Conservation (phyloP, 2,329 filamentous ascomycete genomes). For the Talaromyces sp. region DNA sequence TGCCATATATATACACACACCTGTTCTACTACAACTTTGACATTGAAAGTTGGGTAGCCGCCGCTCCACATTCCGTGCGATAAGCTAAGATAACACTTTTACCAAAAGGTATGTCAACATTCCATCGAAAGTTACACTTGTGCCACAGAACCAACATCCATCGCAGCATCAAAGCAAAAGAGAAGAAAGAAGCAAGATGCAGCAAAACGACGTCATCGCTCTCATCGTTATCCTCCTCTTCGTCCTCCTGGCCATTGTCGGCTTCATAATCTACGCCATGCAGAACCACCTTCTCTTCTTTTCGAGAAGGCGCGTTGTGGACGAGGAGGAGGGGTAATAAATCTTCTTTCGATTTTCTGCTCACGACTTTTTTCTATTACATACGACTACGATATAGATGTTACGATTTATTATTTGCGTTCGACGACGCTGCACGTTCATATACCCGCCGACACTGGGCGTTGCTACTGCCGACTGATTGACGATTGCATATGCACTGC, state of each 20-base stretch:
- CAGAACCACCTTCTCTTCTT: slow-evolving; percentile 31
- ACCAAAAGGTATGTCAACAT: slow-evolving; percentile 4
- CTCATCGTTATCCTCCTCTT: slow-evolving; percentile 51
- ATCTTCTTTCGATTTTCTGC: not conserved
- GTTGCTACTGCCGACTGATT: not conserved
- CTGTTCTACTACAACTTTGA: not conserved
- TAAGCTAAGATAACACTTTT: slow-evolving; percentile 18
- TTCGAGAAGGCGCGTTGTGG: slow-evolving; percentile 26
- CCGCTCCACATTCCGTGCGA: slow-evolving; percentile 7
- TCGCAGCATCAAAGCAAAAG: not conserved
- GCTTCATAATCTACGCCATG: slow-evolving; percentile 36
- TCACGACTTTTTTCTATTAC: not conserved
- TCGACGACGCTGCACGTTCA: not conserved
- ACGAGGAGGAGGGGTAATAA: slow-evolving; percentile 25
- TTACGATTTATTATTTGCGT: not conserved
- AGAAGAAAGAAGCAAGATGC: slow-evolving; percentile 10
- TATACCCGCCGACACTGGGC: not conserved
- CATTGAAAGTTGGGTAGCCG: not conserved
- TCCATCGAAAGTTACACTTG: not conserved
- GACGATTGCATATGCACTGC: not conserved
- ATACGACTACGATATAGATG: not conserved
- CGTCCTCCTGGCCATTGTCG: slow-evolving; percentile 43
- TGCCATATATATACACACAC: not conserved
- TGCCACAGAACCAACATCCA: not conserved
- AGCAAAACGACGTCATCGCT: slow-evolving; percentile 48